Conservation (phyloP, 2,329 filamentous ascomycete species). For the Graphiopsis chlorocephala region DNA sequence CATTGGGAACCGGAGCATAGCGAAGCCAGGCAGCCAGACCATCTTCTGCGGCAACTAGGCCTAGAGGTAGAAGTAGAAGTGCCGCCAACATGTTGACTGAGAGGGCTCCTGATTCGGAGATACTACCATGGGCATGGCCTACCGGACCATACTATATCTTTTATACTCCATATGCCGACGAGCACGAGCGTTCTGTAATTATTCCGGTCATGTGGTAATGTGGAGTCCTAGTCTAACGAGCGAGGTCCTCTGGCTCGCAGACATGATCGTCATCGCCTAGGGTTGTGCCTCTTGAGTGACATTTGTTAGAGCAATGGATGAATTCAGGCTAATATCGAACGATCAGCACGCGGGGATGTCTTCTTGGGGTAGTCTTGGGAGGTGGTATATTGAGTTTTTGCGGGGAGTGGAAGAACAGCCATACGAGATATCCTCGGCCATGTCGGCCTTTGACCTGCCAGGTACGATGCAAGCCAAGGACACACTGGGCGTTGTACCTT, state of each 20-base stretch:
- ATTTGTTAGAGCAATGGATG: background rate
- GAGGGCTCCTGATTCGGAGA: background rate
- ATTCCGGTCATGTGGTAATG: background rate
- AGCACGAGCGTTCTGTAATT: background rate
- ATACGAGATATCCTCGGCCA: background rate
- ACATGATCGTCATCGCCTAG: background rate
- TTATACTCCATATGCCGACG: background rate
- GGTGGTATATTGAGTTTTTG: background rate
- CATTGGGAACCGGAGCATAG: slow-evolving; percentile 55
- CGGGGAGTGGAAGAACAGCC: background rate
- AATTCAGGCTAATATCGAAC: background rate
- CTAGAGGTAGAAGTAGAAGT: slow-evolving; percentile 14
- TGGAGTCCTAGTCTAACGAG: background rate
- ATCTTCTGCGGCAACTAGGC: slow-evolving; percentile 53
- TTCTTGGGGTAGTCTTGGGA: slow-evolving; percentile 3
- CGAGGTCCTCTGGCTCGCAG: background rate
- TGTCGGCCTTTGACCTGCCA: slow-evolving; percentile 4
- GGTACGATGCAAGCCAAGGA: background rate
- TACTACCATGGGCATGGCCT: background rate
- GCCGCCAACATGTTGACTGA: slow-evolving; percentile 1
- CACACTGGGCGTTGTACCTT: background rate
- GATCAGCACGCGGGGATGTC: background rate
- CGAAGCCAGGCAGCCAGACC: slow-evolving; percentile 63
- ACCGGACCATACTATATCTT: background rate
- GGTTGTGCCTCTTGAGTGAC: background rate